These are phyloP conservation scores for Clavulina sp. DNA, from an alignment of 768 basidiomycete genomes.

Conservation along the genomic window DNA sequence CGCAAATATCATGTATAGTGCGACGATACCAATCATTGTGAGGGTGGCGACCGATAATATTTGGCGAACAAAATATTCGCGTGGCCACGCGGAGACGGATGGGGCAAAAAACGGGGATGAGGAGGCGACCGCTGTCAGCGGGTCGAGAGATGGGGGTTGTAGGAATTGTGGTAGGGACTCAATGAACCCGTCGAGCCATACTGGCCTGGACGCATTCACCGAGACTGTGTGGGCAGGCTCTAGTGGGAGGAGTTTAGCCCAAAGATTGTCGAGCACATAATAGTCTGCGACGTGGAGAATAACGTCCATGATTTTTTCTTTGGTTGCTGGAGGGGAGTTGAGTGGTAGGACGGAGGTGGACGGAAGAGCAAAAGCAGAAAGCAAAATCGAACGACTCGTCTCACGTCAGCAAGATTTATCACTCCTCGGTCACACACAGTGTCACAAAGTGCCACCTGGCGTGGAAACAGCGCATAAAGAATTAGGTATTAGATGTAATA, in stretches of 20 bases:
- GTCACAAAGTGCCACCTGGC: too few relatives aligned
- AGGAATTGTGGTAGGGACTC: conserved; percentile 4
- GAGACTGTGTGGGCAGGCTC: conserved; percentile 19
- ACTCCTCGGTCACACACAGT: too few relatives aligned
- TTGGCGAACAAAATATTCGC: conserved; percentile 69
- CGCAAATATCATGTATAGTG: conserved; percentile 85
- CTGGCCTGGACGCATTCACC: conserved; percentile 19
- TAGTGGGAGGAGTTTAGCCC: conserved; percentile 45
- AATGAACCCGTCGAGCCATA: conserved; percentile 17
- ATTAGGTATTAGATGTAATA: too few relatives aligned
- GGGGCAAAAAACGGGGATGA: conserved; percentile 3
- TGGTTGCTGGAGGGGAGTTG: too few relatives aligned
- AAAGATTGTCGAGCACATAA: conserved; percentile 58
- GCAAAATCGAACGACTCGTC: too few relatives aligned
- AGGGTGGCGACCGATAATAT: conserved; percentile 48
- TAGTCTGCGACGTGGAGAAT: conserved; percentile 58
- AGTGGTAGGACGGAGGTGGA: too few relatives aligned
- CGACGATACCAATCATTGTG: conserved; percentile 63
- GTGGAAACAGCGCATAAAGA: too few relatives aligned
- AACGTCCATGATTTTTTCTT: too few relatives aligned
- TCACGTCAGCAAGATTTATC: too few relatives aligned
- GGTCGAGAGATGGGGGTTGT: conserved; percentile 5
- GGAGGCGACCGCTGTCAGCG: conserved; percentile 18
- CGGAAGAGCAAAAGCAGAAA: too few relatives aligned
- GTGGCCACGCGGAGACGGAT: conserved; percentile 43